Evolutionary conservation across 345 rosid species (phyloP), one percentile per base, ranked within the genome.

Genomic region (Acer saccharum): DNA sequence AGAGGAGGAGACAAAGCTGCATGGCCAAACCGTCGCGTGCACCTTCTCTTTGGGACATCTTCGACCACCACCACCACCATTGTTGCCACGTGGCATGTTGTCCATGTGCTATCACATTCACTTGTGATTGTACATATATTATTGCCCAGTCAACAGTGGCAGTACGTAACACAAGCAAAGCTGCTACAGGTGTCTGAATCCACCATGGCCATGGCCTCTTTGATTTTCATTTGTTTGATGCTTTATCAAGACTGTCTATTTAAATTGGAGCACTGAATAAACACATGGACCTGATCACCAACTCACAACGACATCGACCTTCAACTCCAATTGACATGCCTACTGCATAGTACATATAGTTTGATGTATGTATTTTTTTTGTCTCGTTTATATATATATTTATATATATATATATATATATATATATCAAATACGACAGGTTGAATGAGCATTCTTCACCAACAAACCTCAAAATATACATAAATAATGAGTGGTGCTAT

Each of bases 1-100:
- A 44, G 72, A 74, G 9, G 50, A 9, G 43, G 72, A 50, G 87
- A 85, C 90, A 85, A 65, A 12, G 71, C 44, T 68, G 80, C 87
- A 83, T 82, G 90, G 73, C 83, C 48, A 65, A 76, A 76, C 78
- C 83, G 44, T 65, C 75, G 6, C 74, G 16, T 76, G 86, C 72
- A 27, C 72, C 80, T 76, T 69, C 72, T 25, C 61, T 10, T n/a
- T 5, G 78, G 74, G 32, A 70, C 66, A 57, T 20, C 23, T 14
- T 52, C 27, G 39, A 35, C 39, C 79, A 75, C 75, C 79, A 69
- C 74, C 75, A 69, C 67, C 78, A 69, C 71, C 80, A 6, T 25
- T 63, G 32, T 21, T 69, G 76, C 81, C 82, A 72, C 73, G 74
- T 77, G 83, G 77, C 83, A 58, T 68, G 66, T 78, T 46, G 50